Evolutionary conservation across 345 rosid genomes (phyloP), one percentile per base, ranked within the genome.

Genomic region (Gossypium thurberi): DNA sequence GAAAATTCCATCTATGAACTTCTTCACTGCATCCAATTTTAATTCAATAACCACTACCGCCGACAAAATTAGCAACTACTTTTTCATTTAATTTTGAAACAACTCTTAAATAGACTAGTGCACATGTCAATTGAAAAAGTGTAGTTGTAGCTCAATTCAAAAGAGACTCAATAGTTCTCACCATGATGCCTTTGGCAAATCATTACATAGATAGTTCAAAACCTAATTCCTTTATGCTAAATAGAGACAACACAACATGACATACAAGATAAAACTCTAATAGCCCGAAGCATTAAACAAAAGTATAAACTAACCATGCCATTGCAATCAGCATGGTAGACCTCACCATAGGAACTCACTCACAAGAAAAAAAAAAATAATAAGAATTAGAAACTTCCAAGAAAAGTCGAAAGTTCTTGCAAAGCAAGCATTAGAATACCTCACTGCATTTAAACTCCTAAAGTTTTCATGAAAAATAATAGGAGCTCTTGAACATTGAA

Each of bases 1-100:
- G 96, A 96, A 88, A 96, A 91, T 82, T 93, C 97, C 87, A 77
- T 96, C 99, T 79, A 96, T 83, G 79, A 96, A 96, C 85, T 96
- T 93, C 90, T 96, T 96, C 73, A 96, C 99, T 44, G 99, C 99
- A 78, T 91, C 99, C 89, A 91, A 98, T 98, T 96, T 85, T 44
- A 74, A 72, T 47, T 73, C 58, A 80, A 78, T 78, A 78, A 72
- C 80, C 82, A 78, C 55, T 18, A 84, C 57, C 72, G 73, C 21
- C 43, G 7, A 33, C 69, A 72, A 68, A 33, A 56, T 18, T 56
- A 56, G 60, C 20, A 56, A 56, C 60, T 56, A 56, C 3, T 47
- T 10, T 11, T 47, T 11, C 51, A 10, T 47, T 10, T 47, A 47
- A 47, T 10, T 47, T 47, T 11, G 7, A 33, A 33, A 33, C 40